Evolutionary conservation across 345 rosid species (phyloP).

Genomic region (Leavenworthia alabamica): DNA sequence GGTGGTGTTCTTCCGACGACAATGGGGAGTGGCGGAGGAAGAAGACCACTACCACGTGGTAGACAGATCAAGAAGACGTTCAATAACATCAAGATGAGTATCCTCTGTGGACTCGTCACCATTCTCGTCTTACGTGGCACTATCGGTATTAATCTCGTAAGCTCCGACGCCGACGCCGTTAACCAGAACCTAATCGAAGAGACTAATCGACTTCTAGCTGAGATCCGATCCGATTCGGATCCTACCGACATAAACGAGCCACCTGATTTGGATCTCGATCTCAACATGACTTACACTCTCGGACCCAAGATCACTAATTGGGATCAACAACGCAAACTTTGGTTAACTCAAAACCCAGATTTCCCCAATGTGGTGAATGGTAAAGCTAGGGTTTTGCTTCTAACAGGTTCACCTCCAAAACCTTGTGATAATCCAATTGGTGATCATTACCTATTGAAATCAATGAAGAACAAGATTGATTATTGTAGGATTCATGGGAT

Average conservation of each 20-base stretch:
- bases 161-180: conserved; percentile 70
- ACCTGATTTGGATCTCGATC: conserved; percentile 44
- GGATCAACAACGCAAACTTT: conserved; percentile 58
- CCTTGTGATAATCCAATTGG: conserved; percentile 94
- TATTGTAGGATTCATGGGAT: conserved; percentile 96
- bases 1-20: conserved; percentile 39
- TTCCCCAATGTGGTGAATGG: conserved; percentile 62
- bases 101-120: conserved; percentile 90
- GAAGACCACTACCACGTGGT: conserved; percentile 45
- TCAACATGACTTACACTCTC: conserved; percentile 57
- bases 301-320: conserved; percentile 68
- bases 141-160: conserved; percentile 68
- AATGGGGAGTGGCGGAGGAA: conserved; percentile 38
- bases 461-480: conserved; percentile 86
- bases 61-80: conserved; percentile 85
- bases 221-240: conserved; percentile 86
- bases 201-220: conserved; percentile 72
- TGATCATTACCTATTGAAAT: conserved; percentile 79
- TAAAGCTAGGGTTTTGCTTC: conserved; percentile 62
- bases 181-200: conserved; percentile 74
- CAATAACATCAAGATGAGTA: conserved; percentile 83
- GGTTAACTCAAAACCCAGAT: conserved; percentile 59
- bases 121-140: conserved; percentile 93
- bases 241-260: conserved; percentile 53
- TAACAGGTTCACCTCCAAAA: conserved; percentile 84